These are phyloP conservation scores for Salmacisia buchloeana DNA, from an alignment of 1,284 basidiomycete genomes.

Conservation along the genomic window DNA sequence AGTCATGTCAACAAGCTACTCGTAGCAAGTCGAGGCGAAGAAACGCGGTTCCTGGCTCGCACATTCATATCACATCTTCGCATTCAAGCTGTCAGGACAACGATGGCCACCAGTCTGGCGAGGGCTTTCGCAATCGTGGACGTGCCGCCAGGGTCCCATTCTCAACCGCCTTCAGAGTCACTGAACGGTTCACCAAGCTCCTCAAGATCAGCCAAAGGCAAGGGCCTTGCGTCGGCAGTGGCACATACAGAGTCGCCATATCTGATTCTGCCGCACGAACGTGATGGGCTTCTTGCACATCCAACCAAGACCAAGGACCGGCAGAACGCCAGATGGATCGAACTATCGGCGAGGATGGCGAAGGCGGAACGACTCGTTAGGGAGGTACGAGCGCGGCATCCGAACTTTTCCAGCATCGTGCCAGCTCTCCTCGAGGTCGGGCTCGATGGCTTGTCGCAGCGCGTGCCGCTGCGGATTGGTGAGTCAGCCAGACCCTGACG, in stretches of 20 bases:
- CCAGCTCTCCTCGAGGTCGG: constrained; percentile 56
- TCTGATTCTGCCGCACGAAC: constrained; percentile 18
- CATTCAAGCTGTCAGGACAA: constrained; percentile 73
- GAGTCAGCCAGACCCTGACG: neutral
- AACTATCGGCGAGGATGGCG: constrained; percentile 35
- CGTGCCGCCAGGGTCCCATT: constrained; percentile 1
- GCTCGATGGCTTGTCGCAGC: constrained; percentile 36
- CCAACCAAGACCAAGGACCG: constrained; percentile 48
- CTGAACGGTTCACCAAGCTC: neutral
- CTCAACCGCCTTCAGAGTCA: neutral
- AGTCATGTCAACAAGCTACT: constrained; percentile 74
- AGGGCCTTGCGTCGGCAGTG: neutral
- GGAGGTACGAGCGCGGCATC: constrained; percentile 69
- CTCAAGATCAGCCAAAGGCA: neutral
- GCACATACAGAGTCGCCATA: neutral
- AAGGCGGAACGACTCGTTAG: constrained; percentile 55
- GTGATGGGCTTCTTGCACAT: constrained; percentile 38
- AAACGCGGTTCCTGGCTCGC: constrained; percentile 74
- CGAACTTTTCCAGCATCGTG: constrained; percentile 76
- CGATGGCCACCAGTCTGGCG: constrained; percentile 76
- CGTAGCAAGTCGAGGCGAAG: constrained; percentile 77
- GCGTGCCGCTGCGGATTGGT: constrained; percentile 67
- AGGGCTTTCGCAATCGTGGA: constrained; percentile 64
- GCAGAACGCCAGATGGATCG: constrained; percentile 34
- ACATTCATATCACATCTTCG: constrained; percentile 75